Percentiles rank a stretch among this genome's conserved stretches.
These are phyloP conservation scores for Beverwykella pulmonaria DNA, from an alignment of 495 filamentous ascomycete species.

Conservation along the genomic window DNA sequence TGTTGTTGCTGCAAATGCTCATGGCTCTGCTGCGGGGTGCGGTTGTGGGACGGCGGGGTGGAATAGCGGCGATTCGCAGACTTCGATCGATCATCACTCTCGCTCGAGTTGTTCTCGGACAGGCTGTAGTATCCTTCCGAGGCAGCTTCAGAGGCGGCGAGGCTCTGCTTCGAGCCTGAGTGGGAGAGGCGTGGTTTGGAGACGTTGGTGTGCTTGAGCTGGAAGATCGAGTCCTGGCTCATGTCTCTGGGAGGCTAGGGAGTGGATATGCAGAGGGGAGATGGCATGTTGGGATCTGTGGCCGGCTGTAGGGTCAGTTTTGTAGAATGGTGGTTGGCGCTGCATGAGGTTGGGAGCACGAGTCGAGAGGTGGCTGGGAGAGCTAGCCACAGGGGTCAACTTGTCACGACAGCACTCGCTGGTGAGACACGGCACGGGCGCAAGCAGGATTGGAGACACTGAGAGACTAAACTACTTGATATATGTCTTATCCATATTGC, in stretches of 20 bases:
- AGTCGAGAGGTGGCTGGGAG: slow-evolving; percentile 21
- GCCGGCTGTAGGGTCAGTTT: slow-evolving; percentile 20
- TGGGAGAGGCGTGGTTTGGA: slow-evolving; percentile 54
- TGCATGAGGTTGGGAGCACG: slow-evolving; percentile 25
- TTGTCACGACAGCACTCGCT: background rate
- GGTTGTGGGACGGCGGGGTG: slow-evolving; percentile 44
- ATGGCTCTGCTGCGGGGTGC: slow-evolving; percentile 39
- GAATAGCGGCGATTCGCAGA: slow-evolving; percentile 54
- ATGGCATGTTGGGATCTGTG: slow-evolving; percentile 12
- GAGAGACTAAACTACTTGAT: background rate
- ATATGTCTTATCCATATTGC: background rate
- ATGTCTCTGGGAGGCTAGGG: slow-evolving; percentile 31
- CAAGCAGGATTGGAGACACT: background rate
- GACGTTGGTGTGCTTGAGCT: slow-evolving; percentile 44
- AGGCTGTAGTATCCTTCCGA: slow-evolving; percentile 73
- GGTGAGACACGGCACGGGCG: slow-evolving; percentile 13
- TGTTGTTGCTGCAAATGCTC: slow-evolving; percentile 35
- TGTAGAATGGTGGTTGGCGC: slow-evolving; percentile 27
- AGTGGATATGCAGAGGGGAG: slow-evolving; percentile 8
- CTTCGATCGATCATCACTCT: slow-evolving; percentile 50
- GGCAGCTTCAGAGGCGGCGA: slow-evolving; percentile 67
- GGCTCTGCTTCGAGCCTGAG: slow-evolving; percentile 60
- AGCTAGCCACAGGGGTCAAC: slow-evolving; percentile 25
- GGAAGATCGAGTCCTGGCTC: slow-evolving; percentile 35
- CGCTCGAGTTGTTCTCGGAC: slow-evolving; percentile 53